Percentiles rank a stretch among this genome's conserved stretches.
Evolutionary conservation across 2,329 filamentous ascomycete species (phyloP).

Genomic region (Colletotrichum tanaceti): DNA sequence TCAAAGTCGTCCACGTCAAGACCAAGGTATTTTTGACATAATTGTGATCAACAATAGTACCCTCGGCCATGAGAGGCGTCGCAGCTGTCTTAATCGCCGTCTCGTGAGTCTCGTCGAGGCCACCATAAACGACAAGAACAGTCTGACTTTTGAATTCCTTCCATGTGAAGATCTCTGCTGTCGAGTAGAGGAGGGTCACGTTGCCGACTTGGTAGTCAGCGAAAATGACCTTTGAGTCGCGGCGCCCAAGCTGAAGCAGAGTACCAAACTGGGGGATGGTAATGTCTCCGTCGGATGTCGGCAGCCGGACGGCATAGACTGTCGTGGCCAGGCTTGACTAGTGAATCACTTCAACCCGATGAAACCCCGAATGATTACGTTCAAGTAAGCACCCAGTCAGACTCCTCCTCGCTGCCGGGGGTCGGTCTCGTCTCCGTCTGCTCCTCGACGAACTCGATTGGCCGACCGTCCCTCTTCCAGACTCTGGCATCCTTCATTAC

Average conservation of each 20-base stretch:
- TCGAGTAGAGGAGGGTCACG: conserved; percentile 72
- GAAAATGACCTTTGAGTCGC: conserved; percentile 76
- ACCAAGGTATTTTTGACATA: conserved; percentile 36
- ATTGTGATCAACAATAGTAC: conserved; percentile 33
- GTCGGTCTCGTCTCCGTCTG: background rate
- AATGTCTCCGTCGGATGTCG: conserved; percentile 62
- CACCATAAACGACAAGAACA: conserved; percentile 73
- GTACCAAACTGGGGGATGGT: conserved; percentile 70
- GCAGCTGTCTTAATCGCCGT: conserved; percentile 60
- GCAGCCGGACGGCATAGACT: conserved; percentile 72
- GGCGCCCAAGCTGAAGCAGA: conserved; percentile 66
- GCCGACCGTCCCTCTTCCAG: conserved; percentile 55
- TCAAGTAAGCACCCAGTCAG: conserved; percentile 38
- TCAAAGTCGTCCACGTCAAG: conserved; percentile 63
- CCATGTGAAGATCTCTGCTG: conserved; percentile 77
- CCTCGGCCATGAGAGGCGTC: conserved; percentile 52
- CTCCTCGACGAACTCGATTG: conserved; percentile 28
- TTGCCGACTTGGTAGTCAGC: conserved; percentile 73
- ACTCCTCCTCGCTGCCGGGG: conserved; percentile 22
- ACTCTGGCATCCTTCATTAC: conserved; percentile 68
- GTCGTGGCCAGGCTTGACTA: conserved; percentile 70
- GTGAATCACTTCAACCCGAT: conserved; percentile 16
- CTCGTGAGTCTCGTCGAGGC: conserved; percentile 71
- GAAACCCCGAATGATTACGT: conserved; percentile 20
- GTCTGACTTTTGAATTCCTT: conserved; percentile 71